These are phyloP conservation scores for Aspergillus mulundensis DNA, from an alignment of 495 filamentous ascomycete genomes.

Conservation along the genomic window DNA sequence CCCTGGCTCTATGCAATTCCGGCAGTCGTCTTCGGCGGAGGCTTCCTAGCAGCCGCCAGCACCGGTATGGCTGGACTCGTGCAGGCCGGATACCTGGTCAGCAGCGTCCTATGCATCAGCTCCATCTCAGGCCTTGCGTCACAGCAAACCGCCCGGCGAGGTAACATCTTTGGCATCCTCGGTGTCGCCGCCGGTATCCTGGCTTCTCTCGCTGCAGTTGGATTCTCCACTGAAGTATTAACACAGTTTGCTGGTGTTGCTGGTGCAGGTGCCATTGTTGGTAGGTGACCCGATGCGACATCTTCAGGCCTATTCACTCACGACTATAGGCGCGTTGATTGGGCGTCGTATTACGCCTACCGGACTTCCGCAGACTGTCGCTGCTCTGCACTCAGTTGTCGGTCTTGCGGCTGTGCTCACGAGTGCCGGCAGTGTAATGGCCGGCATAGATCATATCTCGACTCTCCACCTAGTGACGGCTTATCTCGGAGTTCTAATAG, in stretches of 20 bases:
- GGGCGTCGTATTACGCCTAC: conserved; percentile 80
- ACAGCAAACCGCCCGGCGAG: conserved; percentile 71
- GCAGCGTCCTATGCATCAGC: conserved; percentile 70
- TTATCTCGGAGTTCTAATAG: conserved; percentile 76
- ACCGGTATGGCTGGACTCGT: conserved; percentile 77
- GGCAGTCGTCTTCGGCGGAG: conserved; percentile 67
- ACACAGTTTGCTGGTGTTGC: conserved; percentile 71
- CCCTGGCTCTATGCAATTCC: conserved; percentile 79
- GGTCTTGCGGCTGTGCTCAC: conserved; percentile 78
- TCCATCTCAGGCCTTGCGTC: conserved; percentile 71
- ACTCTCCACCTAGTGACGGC: conserved; percentile 74
- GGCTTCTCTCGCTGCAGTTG: conserved; percentile 72
- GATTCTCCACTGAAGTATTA: conserved; percentile 67
- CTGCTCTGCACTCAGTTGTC: conserved; percentile 76
- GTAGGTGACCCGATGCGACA: conserved; percentile 16
- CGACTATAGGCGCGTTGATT: conserved; percentile 53
- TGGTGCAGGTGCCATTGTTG: conserved; percentile 56
- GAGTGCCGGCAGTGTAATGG: conserved; percentile 76
- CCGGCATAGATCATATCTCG: conserved; percentile 58
- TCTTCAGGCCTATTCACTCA: background rate
- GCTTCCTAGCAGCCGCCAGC: conserved; percentile 67
- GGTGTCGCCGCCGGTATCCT: conserved; percentile 74
- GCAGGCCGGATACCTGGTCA: conserved; percentile 75
- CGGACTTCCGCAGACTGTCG: conserved; percentile 76
- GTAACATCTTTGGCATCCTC: conserved; percentile 76